Evolutionary conservation across 2,329 filamentous ascomycete genomes (phyloP), one percentile per base, ranked within the genome.

Genomic region (Trichophyton benhamiae): DNA sequence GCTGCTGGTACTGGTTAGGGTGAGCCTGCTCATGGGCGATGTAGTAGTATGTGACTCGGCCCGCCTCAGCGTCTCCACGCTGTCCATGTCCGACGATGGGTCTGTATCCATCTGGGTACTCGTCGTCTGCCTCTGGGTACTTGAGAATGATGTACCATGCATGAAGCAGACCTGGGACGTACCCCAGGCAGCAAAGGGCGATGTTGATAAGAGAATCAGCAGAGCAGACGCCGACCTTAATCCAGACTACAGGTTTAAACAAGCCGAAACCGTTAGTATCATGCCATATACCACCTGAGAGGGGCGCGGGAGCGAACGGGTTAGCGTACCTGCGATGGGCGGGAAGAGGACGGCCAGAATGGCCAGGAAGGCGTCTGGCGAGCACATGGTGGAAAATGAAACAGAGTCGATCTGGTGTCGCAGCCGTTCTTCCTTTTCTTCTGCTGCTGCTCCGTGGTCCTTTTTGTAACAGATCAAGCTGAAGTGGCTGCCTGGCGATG

Each of bases 121-220:
- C 83, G 73, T 82, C 82, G 62, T 86, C 80, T 67, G 77, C 75
- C 64, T 96, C 92, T 62, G 94, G 94, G 74, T 87, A 89, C 72
- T 89, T 87, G 69, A 89, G 83, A 76, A 99, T 96, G 75, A 97
- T 95, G 81, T 97, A 99, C 92, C 94, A 97, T 65, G 91, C 84
- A 78, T 99, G 94, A 1, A 99, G 78, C 58, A 97, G 87, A 64
- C 92, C 92, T 20, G 92, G 92, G 63, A 97, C 75, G 71, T 81
- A 90, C 68, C 87, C 88, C 22, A 92, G 83, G 60, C 84, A 72
- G 75, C 88, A 94, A 69, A 97, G 89, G 55, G 91, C 87, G 74
- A 97, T 86, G 79, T 99, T 99, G 80, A 99, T 95, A 69, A 97
- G 71, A 7, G 88, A 92, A 77, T 97, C 94, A 62, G 87, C 90